These are phyloP conservation scores for Rhynchospora tenuis DNA, from an alignment of 176 grass and related monocot genomes.

Conservation along the genomic window DNA sequence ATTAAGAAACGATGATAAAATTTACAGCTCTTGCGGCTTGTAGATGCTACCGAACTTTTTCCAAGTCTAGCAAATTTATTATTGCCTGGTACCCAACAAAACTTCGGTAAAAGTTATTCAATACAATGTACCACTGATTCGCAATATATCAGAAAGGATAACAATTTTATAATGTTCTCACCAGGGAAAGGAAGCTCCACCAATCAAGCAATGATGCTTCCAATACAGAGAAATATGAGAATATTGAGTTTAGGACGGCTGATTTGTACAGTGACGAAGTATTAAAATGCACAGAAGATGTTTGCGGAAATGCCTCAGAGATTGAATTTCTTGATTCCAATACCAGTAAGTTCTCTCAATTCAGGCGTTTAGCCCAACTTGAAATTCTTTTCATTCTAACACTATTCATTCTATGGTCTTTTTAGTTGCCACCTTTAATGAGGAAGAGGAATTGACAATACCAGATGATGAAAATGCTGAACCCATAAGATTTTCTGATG, in stretches of 20 bases:
- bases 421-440: neutral
- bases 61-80: neutral
- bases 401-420: neutral
- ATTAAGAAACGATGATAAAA: constrained; percentile 2
- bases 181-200: neutral
- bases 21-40: neutral
- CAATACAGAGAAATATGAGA: neutral
- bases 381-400: neutral
- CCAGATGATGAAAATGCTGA: neutral
- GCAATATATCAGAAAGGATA: neutral
- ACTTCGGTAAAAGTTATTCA: neutral
- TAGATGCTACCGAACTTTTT: neutral
- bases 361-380: neutral
- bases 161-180: neutral
- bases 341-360: neutral
- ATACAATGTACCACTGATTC: neutral
- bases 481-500: neutral
- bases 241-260: neutral
- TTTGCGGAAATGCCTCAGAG: constrained; percentile 11
- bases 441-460: neutral
- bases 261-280: neutral
- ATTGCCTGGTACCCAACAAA: neutral
- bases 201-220: neutral
- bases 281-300: constrained; percentile 2
- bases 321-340: neutral